Percentiles rank a stretch among this genome's conserved stretches.
Evolutionary conservation across 495 filamentous ascomycete genomes (phyloP).

Genomic region (Trichocladium antarcticum): DNA sequence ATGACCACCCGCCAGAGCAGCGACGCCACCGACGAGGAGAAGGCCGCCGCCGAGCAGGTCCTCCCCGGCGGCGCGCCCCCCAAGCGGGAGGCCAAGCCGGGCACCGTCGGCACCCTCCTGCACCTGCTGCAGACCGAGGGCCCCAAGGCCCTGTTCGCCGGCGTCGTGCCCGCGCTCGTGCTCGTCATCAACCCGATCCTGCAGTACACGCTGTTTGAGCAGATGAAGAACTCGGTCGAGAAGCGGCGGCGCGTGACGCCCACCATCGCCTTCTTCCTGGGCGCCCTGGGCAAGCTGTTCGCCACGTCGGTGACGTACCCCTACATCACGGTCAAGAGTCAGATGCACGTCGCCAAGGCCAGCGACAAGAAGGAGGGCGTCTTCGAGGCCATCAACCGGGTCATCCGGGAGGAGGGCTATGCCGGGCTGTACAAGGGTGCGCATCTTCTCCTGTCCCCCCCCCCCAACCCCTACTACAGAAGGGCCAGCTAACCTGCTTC

Average conservation of each 20-base stretch:
- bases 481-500: conserved; percentile 12
- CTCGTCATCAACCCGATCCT: conserved; percentile 96
- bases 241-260: conserved; percentile 55
- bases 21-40: conserved; percentile 30
- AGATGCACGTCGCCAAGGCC: conserved; percentile 80
- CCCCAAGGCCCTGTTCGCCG: conserved; percentile 71
- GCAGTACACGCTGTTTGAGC: conserved; percentile 98
- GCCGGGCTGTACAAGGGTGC: conserved; percentile 82
- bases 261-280: conserved; percentile 77
- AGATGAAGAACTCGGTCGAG: conserved; percentile 62
- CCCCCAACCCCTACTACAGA: neutral
- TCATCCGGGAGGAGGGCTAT: conserved; percentile 81
- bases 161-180: conserved; percentile 84
- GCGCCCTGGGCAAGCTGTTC: conserved; percentile 85
- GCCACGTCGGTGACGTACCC: conserved; percentile 93
- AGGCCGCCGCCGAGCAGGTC: conserved; percentile 31
- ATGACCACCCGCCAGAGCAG: conserved; percentile 79
- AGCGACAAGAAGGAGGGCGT: conserved; percentile 55
- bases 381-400: conserved; percentile 58
- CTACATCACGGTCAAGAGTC: conserved; percentile 95
- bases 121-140: conserved; percentile 71
- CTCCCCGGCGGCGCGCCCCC: conserved; percentile 19
- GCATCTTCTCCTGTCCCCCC: conserved; percentile 17
- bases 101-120: conserved; percentile 68
- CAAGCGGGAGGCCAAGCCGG: conserved; percentile 35